Conservation (phyloP, 805 yeast species). For the Starmerella sirachaensis region DNA sequence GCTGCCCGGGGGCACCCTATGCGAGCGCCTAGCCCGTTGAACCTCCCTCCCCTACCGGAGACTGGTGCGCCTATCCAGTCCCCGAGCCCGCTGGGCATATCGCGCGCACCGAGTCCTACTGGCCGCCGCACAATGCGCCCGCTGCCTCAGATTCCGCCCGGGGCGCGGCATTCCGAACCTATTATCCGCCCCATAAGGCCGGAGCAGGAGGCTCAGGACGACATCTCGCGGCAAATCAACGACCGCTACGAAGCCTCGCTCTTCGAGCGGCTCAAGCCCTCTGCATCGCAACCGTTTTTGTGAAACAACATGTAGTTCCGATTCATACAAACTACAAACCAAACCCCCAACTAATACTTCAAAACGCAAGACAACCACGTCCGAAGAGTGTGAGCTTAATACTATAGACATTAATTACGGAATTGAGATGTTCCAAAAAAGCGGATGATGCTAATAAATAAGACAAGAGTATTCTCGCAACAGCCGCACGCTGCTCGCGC, state of each 20-base stretch:
- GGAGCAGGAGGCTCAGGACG: slow-evolving; percentile 15
- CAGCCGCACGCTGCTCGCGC: too few relatives aligned
- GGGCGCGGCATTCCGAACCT: slow-evolving; percentile 1
- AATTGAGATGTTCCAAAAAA: too few relatives aligned
- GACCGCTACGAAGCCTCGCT: slow-evolving; percentile 30
- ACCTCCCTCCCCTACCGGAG: too few relatives aligned
- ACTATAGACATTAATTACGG: too few relatives aligned
- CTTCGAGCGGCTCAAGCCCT: slow-evolving; percentile 20
- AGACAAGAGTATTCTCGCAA: too few relatives aligned
- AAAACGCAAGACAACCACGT: not conserved
- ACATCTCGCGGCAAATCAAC: slow-evolving; percentile 25
- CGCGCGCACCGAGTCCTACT: slow-evolving; percentile 2
- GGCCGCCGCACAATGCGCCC: slow-evolving; percentile 6
- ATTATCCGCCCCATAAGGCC: not conserved
- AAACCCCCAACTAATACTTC: not conserved
- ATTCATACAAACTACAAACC: not conserved
- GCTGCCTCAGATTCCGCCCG: slow-evolving; percentile 9
- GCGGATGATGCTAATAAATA: too few relatives aligned
- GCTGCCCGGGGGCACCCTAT: too few relatives aligned
- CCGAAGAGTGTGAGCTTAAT: too few relatives aligned
- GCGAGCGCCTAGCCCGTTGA: too few relatives aligned
- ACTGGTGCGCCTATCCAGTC: not conserved
- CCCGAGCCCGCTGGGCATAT: not conserved
- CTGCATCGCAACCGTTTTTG: slow-evolving; percentile 6
- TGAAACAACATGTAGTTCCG: not conserved